Evolutionary conservation across 805 yeast species (phyloP).

Genomic region (Saccharomycopsis sp.): DNA sequence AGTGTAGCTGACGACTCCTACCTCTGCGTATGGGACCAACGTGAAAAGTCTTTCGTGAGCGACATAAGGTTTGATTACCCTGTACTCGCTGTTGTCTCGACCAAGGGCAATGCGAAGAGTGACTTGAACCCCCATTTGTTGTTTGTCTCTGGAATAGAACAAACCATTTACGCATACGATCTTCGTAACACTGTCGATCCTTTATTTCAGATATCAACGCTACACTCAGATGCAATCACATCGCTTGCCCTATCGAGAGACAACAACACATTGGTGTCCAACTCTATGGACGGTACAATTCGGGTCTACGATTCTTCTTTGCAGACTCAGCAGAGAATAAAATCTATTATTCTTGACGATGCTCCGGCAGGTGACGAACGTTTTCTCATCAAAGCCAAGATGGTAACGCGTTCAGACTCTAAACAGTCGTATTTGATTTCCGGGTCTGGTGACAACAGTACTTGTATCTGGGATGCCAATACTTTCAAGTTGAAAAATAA

Average conservation of each 20-base stretch:
- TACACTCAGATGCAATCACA: slow-evolving; percentile 49
- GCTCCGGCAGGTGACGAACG: slow-evolving; percentile 48
- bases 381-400: slow-evolving; percentile 41
- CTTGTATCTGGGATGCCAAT: slow-evolving; percentile 54
- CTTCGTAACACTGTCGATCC: slow-evolving; percentile 36
- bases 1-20: slow-evolving; percentile 66
- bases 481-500: slow-evolving; percentile 42
- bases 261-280: slow-evolving; percentile 40
- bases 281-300: slow-evolving; percentile 51
- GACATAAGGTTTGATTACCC: slow-evolving; percentile 48
- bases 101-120: slow-evolving; percentile 30
- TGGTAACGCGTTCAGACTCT: slow-evolving; percentile 31
- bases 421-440: slow-evolving; percentile 33
- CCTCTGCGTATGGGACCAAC: slow-evolving; percentile 56
- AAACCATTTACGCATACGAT: slow-evolving; percentile 55
- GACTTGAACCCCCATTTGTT: slow-evolving; percentile 23
- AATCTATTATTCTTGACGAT: slow-evolving; percentile 48
- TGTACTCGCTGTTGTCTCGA: slow-evolving; percentile 43
- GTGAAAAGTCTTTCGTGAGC: slow-evolving; percentile 41
- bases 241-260: slow-evolving; percentile 44
- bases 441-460: slow-evolving; percentile 57
- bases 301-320: slow-evolving; percentile 45
- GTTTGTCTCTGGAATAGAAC: slow-evolving; percentile 64
- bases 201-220: slow-evolving; percentile 38
- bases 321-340: slow-evolving; percentile 28